Base-by-base conservation (phyloP, 2,329 filamentous ascomycete species). In the Fusarium torreyae region DNA sequence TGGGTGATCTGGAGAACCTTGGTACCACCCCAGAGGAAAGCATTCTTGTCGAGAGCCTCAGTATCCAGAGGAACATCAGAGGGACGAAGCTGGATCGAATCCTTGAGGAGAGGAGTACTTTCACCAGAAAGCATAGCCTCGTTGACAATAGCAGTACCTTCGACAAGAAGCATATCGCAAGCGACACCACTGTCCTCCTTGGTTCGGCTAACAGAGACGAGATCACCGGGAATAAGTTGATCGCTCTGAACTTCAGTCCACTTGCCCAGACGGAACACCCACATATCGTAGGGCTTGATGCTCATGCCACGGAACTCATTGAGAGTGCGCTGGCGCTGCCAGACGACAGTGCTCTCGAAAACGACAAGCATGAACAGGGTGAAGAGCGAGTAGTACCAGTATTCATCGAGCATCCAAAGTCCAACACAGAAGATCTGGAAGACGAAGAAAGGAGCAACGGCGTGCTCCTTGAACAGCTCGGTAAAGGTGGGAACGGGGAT, bases 331-430 rank as follows among this genome's bases (percentile, higher is more conserved):
- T 99, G 96, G 65, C 96, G 91, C 83, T 99, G 96, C 97, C 96
- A 99, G 17, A 99, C 97, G 38, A 99, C 97, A 4, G 96, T 99
- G 80, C 94, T 98, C 84, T 99, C 96, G 74, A 99, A 99, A 62
- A 89, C 91, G 72, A 99, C 94, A 57, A 99, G 89, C 97, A 99
- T 99, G 84, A 98, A 94, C 22, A 99, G 90, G 1, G 97, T 99
- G 81, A 99, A 99, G 20, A 99, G 88, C 66, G 96, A 98, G 83
- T 99, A 99, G 85, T 99, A 99, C 96, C 97, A 99, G 83, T 98
- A 99, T 82, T 99, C 97, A 77, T 99, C 96, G 77, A 99, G 84
- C 90, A 98, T 93, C 96, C 96, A 99, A 65, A 99, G 84, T 17
- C 96, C 97, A 61, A 99, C 96, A 75, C 97, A 99, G 85, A 99